Conservation (phyloP, 1,284 basidiomycete genomes). For the Xerocomus nothofagi region DNA sequence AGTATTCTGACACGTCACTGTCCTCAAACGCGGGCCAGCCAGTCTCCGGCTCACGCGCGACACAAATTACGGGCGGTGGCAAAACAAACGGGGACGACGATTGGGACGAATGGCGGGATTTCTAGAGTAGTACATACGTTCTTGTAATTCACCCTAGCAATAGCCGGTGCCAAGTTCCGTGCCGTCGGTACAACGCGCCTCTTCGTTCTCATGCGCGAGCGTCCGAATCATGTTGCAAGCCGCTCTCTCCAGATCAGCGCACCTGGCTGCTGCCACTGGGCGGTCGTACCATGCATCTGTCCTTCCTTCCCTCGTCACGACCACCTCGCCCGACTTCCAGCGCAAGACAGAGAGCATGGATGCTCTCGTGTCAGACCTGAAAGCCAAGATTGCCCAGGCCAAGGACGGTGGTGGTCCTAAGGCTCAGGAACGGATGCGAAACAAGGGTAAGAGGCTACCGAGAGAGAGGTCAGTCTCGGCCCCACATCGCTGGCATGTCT, state of each 20-base stretch:
- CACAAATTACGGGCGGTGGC: conserved; percentile 25
- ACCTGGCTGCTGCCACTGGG: conserved; percentile 3
- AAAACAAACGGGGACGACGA: conserved; percentile 49
- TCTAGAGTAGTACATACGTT: conserved; percentile 42
- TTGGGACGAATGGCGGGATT: conserved; percentile 81
- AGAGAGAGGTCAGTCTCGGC: conserved; percentile 70
- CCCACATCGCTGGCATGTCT: background rate
- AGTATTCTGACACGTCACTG: conserved; percentile 41
- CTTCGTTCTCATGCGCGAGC: background rate
- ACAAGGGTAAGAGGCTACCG: conserved; percentile 82
- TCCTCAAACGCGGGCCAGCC: conserved; percentile 23
- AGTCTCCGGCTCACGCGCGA: conserved; percentile 20
- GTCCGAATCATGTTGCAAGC: conserved; percentile 24
- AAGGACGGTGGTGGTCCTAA: conserved; percentile 66
- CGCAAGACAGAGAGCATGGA: conserved; percentile 70
- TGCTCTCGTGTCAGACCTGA: conserved; percentile 60
- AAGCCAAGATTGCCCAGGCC: conserved; percentile 54
- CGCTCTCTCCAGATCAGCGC: conserved; percentile 17
- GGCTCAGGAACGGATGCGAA: conserved; percentile 76
- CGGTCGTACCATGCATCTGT: conserved; percentile 63
- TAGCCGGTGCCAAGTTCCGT: conserved; percentile 24
- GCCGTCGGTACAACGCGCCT: conserved; percentile 18
- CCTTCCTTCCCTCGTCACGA: conserved; percentile 69
- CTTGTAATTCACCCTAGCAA: conserved; percentile 7
- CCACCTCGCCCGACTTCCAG: conserved; percentile 67